These are phyloP conservation scores for Clavispora vitiphila DNA, from an alignment of 805 yeast genomes.

Conservation along the genomic window DNA sequence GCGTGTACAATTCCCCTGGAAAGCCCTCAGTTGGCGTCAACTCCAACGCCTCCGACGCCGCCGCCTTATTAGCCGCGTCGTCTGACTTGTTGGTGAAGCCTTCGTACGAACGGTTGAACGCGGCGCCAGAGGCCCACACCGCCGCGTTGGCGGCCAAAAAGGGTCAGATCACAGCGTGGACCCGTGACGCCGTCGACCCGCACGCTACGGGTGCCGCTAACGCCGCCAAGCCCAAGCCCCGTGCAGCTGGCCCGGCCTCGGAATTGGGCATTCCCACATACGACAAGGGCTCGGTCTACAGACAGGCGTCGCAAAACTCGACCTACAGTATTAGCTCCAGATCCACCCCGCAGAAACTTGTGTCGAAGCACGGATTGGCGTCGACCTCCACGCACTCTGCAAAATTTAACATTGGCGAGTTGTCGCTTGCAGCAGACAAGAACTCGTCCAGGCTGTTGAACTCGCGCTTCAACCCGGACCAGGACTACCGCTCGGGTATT, in stretches of 20 bases:
- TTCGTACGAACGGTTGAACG: conserved; percentile 49
- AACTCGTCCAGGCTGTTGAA: conserved; percentile 37
- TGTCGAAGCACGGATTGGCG: conserved; percentile 31
- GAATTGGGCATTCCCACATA: conserved; percentile 32
- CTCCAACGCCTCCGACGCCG: conserved; percentile 66
- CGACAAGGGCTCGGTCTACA: conserved; percentile 26
- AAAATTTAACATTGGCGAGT: conserved; percentile 29
- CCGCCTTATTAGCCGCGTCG: conserved; percentile 70
- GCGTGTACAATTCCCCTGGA: conserved; percentile 50
- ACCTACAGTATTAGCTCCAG: conserved; percentile 42
- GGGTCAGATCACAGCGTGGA: conserved; percentile 46
- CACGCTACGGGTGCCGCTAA: conserved; percentile 51
- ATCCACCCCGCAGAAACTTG: conserved; percentile 36
- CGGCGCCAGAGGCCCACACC: conserved; percentile 58
- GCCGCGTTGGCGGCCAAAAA: conserved; percentile 50
- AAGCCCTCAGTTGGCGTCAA: conserved; percentile 56
- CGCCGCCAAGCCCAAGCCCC: conserved; percentile 22
- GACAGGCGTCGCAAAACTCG: conserved; percentile 35
- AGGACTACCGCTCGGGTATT: conserved; percentile 38
- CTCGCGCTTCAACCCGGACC: conserved; percentile 38
- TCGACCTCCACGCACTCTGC: conserved; percentile 19
- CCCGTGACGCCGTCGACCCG: conserved; percentile 40
- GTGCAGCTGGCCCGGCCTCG: conserved; percentile 7
- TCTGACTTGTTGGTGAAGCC: conserved; percentile 60
- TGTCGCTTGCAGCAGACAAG: conserved; percentile 30